These are phyloP conservation scores for Steccherinum ochraceum DNA, from an alignment of 768 basidiomycete genomes.

Conservation along the genomic window DNA sequence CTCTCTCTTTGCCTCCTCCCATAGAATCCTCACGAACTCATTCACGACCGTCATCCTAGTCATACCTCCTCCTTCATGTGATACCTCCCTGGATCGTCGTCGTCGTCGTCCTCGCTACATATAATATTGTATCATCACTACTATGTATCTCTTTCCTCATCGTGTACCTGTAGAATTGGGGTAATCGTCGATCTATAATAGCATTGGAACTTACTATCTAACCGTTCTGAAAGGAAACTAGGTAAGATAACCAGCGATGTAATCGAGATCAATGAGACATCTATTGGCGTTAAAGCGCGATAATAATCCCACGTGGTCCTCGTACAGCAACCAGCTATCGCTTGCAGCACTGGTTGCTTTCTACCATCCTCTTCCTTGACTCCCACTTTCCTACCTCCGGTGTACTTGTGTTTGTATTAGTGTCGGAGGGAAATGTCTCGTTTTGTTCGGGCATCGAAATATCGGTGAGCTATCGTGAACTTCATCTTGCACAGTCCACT, in stretches of 20 bases:
- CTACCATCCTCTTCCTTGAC: no score
- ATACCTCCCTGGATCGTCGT: background rate
- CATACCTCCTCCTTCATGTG: background rate
- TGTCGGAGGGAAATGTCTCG: constrained; percentile 17
- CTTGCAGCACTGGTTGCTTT: no score
- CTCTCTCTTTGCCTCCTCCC: background rate
- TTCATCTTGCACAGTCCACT: background rate
- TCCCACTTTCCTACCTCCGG: background rate
- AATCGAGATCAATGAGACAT: no score
- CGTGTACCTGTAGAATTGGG: background rate
- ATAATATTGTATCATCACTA: background rate
- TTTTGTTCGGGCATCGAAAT: constrained; percentile 15
- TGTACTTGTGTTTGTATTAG: background rate
- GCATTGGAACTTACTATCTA: no score
- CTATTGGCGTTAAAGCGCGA: no score
- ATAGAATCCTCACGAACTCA: background rate
- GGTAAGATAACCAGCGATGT: no score
- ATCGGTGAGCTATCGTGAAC: constrained; percentile 11
- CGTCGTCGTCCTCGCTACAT: no score
- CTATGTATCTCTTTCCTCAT: background rate
- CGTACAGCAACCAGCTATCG: no score
- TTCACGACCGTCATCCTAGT: background rate
- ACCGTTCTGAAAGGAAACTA: no score
- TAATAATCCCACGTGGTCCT: no score
- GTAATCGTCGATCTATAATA: background rate